Evolutionary conservation across 2,329 filamentous ascomycete genomes (phyloP).

Genomic region (Mariannaea elegans): DNA sequence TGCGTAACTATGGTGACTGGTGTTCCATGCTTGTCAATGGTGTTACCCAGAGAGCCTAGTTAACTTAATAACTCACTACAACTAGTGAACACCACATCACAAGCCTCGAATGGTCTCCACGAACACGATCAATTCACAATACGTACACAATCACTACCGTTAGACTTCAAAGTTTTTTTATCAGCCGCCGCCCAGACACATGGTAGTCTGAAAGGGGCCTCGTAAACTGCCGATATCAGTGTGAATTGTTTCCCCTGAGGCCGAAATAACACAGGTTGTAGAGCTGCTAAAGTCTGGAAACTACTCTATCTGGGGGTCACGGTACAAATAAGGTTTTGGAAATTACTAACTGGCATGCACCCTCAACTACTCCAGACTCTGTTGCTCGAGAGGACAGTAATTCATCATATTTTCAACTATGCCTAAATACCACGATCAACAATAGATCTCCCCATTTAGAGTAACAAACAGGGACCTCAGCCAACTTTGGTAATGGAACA

Average conservation of each 20-base stretch:
- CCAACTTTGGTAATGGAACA: constrained; percentile 59
- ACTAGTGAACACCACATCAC: constrained; percentile 23
- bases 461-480: constrained; percentile 48
- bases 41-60: constrained; percentile 23
- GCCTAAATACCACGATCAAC: constrained; percentile 21
- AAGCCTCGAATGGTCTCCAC: constrained; percentile 23
- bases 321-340: constrained; percentile 24
- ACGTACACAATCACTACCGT: constrained; percentile 6
- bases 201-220: not conserved
- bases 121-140: constrained; percentile 1
- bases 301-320: constrained; percentile 25
- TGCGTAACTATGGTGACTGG: constrained; percentile 10
- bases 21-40: constrained; percentile 26
- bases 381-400: constrained; percentile 26
- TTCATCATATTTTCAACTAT: constrained; percentile 27
- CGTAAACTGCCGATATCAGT: constrained; percentile 7
- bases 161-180: constrained; percentile 21
- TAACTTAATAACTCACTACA: constrained; percentile 17
- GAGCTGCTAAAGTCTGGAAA: too few relatives aligned
- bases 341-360: constrained; percentile 18
- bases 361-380: constrained; percentile 12
- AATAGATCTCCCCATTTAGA: constrained; percentile 16
- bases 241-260: too few relatives aligned
- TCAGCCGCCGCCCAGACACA: constrained; percentile 13
- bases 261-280: too few relatives aligned